phyloP scores from a whole-genome alignment of 768 basidiomycete species.

The Albatrellus ellisii region DNA sequence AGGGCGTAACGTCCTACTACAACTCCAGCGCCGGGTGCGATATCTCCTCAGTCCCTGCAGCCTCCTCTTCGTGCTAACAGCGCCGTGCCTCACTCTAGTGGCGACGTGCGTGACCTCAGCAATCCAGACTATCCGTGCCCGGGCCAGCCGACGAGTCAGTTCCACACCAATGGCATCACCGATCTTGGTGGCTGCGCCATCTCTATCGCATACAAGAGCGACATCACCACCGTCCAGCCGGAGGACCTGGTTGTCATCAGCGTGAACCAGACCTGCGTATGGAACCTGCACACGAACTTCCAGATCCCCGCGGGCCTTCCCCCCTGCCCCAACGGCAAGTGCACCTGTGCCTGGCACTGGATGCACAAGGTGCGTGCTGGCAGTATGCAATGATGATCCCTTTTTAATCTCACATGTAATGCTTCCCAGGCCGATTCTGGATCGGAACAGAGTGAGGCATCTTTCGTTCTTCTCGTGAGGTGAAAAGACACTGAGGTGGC shows the following conservation, averaged over 20 bases:
- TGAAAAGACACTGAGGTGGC: background rate
- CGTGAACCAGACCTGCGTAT: constrained; percentile 31
- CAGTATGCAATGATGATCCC: constrained; percentile 4
- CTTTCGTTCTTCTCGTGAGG: background rate
- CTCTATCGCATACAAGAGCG: constrained; percentile 29
- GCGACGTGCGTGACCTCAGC: constrained; percentile 13
- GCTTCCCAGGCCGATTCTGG: constrained; percentile 18
- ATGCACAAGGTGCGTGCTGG: constrained; percentile 18
- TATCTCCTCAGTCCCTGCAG: no score
- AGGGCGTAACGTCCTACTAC: constrained; percentile 19
- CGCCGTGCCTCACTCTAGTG: no score
- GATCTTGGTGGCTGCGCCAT: constrained; percentile 27
- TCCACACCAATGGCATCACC: constrained; percentile 19
- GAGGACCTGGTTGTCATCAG: constrained; percentile 30
- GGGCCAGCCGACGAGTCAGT: constrained; percentile 11
- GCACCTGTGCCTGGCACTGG: constrained; percentile 33
- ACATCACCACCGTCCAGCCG: constrained; percentile 23
- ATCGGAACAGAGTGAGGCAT: constrained; percentile 22
- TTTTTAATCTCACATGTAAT: no score
- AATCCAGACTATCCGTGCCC: constrained; percentile 17
- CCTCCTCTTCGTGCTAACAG: no score
- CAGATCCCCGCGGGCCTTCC: constrained; percentile 30
- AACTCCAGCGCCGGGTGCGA: constrained; percentile 12
- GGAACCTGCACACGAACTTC: constrained; percentile 26
- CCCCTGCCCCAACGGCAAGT: constrained; percentile 28